Conservation (phyloP, 1,139 yeast species). For the Geotrichum cucujoidarum region DNA sequence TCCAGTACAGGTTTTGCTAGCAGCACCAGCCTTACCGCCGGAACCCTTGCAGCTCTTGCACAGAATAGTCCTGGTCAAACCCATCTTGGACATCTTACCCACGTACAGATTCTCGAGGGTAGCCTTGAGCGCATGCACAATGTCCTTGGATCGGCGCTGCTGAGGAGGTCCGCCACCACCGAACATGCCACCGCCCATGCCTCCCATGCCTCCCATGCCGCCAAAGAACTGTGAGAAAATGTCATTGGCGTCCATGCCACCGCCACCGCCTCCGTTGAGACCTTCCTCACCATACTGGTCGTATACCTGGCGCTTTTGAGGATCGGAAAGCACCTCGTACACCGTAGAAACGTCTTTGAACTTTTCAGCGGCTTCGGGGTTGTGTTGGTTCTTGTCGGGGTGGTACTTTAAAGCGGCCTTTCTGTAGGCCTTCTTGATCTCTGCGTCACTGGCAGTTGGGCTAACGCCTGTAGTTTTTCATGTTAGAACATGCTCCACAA, state of each 20-base stretch:
- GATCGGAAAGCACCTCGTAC: slow-evolving; percentile 78
- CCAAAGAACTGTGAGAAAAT: slow-evolving; percentile 89
- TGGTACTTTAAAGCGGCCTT: slow-evolving; percentile 87
- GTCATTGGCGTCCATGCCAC: slow-evolving; percentile 73
- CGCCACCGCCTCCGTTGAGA: slow-evolving; percentile 69
- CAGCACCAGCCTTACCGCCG: slow-evolving; percentile 93
- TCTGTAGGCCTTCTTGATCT: slow-evolving; percentile 93
- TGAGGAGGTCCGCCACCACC: slow-evolving; percentile 64
- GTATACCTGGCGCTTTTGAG: slow-evolving; percentile 78
- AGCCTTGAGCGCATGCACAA: slow-evolving; percentile 80
- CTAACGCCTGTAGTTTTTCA: slow-evolving; percentile 49
- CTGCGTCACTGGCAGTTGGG: slow-evolving; percentile 70
- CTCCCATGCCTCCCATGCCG: slow-evolving; percentile 42
- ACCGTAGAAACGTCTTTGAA: slow-evolving; percentile 95
- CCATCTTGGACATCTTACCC: slow-evolving; percentile 84
- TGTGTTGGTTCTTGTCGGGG: slow-evolving; percentile 88
- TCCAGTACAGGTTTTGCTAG: slow-evolving; percentile 75
- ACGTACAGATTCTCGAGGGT: slow-evolving; percentile 71
- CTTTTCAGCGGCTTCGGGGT: slow-evolving; percentile 84
- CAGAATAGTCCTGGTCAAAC: slow-evolving; percentile 83
- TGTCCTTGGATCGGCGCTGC: slow-evolving; percentile 70
- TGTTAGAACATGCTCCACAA: slow-evolving; percentile 31
- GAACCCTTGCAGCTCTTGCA: slow-evolving; percentile 89
- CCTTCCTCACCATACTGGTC: slow-evolving; percentile 94
- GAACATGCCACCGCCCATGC: slow-evolving; percentile 45